Base-by-base conservation (phyloP, 345 rosid species). In the Boechera retrofracta region DNA sequence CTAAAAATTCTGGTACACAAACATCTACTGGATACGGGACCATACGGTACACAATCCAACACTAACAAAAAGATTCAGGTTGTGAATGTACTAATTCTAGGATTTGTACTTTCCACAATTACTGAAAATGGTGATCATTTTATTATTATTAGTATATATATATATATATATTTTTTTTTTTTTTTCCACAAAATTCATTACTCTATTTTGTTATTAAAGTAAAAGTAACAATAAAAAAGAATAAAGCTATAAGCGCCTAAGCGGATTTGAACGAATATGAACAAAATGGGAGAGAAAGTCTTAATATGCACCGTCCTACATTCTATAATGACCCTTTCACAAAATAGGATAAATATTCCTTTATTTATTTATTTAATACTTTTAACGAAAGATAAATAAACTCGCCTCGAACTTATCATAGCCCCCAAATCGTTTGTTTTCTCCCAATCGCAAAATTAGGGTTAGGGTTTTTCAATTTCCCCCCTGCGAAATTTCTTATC, bases 391-490 rank as follows among this genome's bases (percentile, higher is more conserved):
- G 55, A 74, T 74, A 74, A 64, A 74, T 65, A 74, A 74, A 32
- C 47, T 21, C 31, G 16, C 71, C 13, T 54, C 60, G 53, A 62
- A 62, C 32, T 16, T 44, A 21, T 76, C 74, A 15, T 18, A 35
- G 52, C 64, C 74, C 41, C 64, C 64, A 76, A 77, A 63, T 76
- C 60, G 51, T 44, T 44, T 5, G 39, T 29, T 18, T 1, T 35
- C 71, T 42, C 77, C 42, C 75, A 11, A 77, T 65, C 38, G 6
- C 41, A 47, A 67, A 67, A 77, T 63, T 71, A 71, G 69, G 77
- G 81, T 72, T 78, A 78, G 81, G 81, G 81, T 59, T 72, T 21
- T 21, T 13, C 71, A 62, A 6, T 67, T 29, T 6, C 41, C 29
- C 11, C 47, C 44, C 15, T 31, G 28, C 11, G 32, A 24, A 5